Evolutionary conservation across 1,139 yeast species (phyloP), one percentile per base, ranked within the genome.

Genomic region (Sugiyamaella japonica): DNA sequence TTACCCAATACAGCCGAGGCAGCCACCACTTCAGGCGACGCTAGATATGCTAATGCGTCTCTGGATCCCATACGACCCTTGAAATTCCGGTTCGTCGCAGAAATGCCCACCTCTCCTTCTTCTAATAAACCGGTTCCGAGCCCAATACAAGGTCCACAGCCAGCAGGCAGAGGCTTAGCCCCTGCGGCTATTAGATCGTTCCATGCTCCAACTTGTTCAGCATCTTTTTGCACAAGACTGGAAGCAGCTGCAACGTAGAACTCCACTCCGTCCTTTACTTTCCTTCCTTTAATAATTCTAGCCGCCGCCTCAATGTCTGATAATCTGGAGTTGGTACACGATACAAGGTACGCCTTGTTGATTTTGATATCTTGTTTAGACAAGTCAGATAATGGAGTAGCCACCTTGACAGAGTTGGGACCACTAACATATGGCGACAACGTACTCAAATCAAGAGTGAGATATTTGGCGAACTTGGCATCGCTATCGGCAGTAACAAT

Each of bases 61-160:
- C 87, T 86, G 10, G 96, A 87, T 5, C 99, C 99, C 99, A 93
- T 93, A 76, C 99, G 84, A 56, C 99, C 99, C 76, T 95, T 95
- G 79, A 93, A 93, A 73, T 93, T 93, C 76, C 99, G 84, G 76
- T 93, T 93, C 7, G 99, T 95, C 56, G 99, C 99, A 62, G 97
- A 89, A 66, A 93, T 95, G 61, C 99, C 99, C 56, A 95, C 95
- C 72, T 93, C 97, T 45, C 99, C 99, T 47, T 89, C 93, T 72
- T 93, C 84, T 64, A 93, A 78, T 60, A 93, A 77, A 52, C 99
- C 99, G 38, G 95, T 80, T 58, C 99, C 99, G 56, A 93, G 79
- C 44, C 99, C 99, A 67, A 93, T 93, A 76, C 99, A 93, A 38
- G 99, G 99, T 48, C 99, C 99, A 75, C 99, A 93, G 23, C 99